These are phyloP conservation scores for Pugionium dolabratum DNA, from an alignment of 345 rosid species.

Conservation along the genomic window DNA sequence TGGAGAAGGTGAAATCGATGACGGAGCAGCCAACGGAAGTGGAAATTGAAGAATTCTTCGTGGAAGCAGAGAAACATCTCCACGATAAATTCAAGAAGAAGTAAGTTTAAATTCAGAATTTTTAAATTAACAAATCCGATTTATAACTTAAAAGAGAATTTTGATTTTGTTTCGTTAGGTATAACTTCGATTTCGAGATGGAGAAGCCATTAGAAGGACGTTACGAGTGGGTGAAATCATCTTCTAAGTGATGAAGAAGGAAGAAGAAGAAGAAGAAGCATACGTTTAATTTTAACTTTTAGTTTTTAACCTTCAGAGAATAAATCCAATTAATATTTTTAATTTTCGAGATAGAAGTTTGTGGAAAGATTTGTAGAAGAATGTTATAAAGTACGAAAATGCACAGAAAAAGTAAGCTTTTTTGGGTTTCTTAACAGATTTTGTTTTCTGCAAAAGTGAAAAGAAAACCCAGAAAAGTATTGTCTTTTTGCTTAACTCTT, in stretches of 20 bases:
- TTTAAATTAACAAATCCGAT: too few species aligned
- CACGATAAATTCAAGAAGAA: constrained; percentile 50
- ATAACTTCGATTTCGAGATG: constrained; percentile 60
- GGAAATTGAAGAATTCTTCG: constrained; percentile 75
- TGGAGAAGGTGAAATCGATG: constrained; percentile 29
- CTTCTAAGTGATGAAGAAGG: constrained; percentile 27
- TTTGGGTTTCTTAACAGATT: constrained; percentile 16
- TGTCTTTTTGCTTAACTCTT: constrained; percentile 30
- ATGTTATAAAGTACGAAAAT: constrained; percentile 31
- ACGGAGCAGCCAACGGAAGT: constrained; percentile 50
- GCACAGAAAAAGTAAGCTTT: constrained; percentile 28
- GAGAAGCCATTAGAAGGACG: constrained; percentile 77
- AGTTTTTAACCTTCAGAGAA: constrained; percentile 18
- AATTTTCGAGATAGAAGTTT: constrained; percentile 18
- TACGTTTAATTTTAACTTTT: constrained; percentile 21
- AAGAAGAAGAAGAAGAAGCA: constrained; percentile 6
- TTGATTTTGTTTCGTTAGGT: constrained; percentile 40
- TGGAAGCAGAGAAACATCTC: constrained; percentile 51
- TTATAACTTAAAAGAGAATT: not conserved
- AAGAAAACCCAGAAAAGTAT: constrained; percentile 34
- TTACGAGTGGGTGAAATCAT: constrained; percentile 62
- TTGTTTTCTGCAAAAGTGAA: constrained; percentile 22
- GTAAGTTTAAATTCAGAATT: constrained; percentile 37
- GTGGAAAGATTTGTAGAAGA: constrained; percentile 30
- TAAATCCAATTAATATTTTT: constrained; percentile 1